Evolutionary conservation across 768 basidiomycete species (phyloP).

Genomic region (Russula virescens): DNA sequence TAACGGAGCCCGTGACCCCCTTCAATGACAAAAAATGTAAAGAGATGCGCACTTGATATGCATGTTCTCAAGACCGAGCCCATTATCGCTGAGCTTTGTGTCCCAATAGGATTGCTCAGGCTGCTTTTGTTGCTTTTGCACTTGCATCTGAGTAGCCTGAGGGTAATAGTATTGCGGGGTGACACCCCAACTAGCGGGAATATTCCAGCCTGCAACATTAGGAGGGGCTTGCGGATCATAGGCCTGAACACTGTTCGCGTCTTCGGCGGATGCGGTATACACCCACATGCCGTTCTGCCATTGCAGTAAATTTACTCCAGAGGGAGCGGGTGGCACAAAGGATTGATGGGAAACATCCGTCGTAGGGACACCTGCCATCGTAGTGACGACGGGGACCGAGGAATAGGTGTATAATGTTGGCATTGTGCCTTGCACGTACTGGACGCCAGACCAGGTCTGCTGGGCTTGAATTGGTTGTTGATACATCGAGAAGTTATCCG

Average conservation of each 20-base stretch:
- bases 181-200: conserved; percentile 1
- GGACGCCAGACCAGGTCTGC: too few species aligned
- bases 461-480: too few species aligned
- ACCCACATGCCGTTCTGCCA: conserved; percentile 20
- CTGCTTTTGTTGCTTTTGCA: too few species aligned
- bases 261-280: not conserved
- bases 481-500: too few species aligned
- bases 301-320: conserved; percentile 15
- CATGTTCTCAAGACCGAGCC: conserved; percentile 61
- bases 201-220: conserved; percentile 13
- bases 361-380: too few species aligned
- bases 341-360: not conserved
- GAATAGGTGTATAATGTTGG: too few species aligned
- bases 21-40: not conserved
- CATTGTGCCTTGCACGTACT: too few species aligned
- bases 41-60: conserved; percentile 48
- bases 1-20: too few species aligned
- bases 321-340: conserved; percentile 17
- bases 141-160: too few species aligned
- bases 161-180: too few species aligned
- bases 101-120: conserved; percentile 64
- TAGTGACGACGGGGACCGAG: too few species aligned
- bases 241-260: not conserved
- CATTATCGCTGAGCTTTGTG: conserved; percentile 53
- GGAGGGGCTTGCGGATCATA: not conserved